Base-by-base conservation (phyloP, 495 filamentous ascomycete species). In the Usnea hakonensis region DNA sequence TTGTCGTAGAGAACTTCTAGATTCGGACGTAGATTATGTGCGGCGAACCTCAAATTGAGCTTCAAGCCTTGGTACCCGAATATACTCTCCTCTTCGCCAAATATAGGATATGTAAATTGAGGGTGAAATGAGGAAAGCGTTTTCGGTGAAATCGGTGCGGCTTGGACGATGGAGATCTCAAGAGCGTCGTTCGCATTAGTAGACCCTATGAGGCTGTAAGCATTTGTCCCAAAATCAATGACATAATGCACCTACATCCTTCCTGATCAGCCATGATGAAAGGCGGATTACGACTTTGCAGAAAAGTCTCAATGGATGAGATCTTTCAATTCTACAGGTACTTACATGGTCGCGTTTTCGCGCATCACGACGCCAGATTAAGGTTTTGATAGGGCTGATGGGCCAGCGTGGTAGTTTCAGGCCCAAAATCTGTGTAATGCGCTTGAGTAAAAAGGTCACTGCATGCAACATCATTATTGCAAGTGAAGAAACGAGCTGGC, bases 21-120 rank as follows among this genome's bases (percentile, higher is more conserved):
- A 61, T 90, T 81, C 23, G 91, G 90, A 61, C 83, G 83, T 71
- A 97, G 81, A 66, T 96, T 86, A 69, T 89, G 87, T 35, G 89
- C 88, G 63, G 90, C 85, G 70, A 91, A 96, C 40, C 80, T 81
- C 53, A 99, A 71, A 44, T 86, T 79, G 64, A 97, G 85, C 54
- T 84, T 81, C 59, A 96, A 77, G 33, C 83, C 82, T 65, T 88
- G 84, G 75, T 97, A 96, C 28, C 94, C 94, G 65, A 96, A 93
- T 56, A 99, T 93, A 19, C 77, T 78, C 75, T 99, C 91, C 0
- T 90, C 86, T 19, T 97, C 87, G 69, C 91, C 93, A 68, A 97
- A 97, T 60, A 99, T 88, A 0, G 88, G 76, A 72, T 96, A 96
- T 23, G 91, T 96, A 73, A 93, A 94, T 67, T 81, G 82, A 2